Evolutionary conservation across 805 yeast species (phyloP).

Genomic region (Candida manassasensis): DNA sequence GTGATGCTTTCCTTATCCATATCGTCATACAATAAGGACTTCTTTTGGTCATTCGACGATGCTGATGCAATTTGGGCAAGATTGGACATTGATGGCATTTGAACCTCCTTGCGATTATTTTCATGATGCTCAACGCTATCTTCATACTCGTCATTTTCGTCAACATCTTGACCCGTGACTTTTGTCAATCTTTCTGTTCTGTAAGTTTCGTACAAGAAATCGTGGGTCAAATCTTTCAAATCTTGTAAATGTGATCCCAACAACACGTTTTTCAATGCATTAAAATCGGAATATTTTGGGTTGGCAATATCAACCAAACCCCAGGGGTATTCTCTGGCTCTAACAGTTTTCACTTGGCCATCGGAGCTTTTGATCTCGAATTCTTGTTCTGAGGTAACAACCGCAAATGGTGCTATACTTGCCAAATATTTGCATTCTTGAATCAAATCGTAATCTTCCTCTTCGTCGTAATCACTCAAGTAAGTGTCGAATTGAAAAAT

Average conservation of each 20-base stretch:
- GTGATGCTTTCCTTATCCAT: constrained; percentile 14
- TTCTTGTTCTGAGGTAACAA: constrained; percentile 60
- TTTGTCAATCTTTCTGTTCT: constrained; percentile 71
- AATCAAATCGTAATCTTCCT: constrained; percentile 70
- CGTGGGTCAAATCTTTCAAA: constrained; percentile 76
- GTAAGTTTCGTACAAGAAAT: constrained; percentile 69
- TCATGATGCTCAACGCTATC: constrained; percentile 21
- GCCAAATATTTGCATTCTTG: constrained; percentile 64
- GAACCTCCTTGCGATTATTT: constrained; percentile 6
- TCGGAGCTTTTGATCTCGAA: constrained; percentile 38
- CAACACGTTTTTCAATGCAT: constrained; percentile 59
- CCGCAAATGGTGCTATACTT: constrained; percentile 70
- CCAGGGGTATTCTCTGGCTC: constrained; percentile 75
- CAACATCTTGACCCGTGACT: constrained; percentile 41
- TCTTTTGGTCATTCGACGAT: constrained; percentile 19
- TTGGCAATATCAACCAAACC: constrained; percentile 56
- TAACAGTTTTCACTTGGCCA: constrained; percentile 42
- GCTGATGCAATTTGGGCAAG: constrained; percentile 44
- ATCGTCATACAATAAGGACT: constrained; percentile 35
- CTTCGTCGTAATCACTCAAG: constrained; percentile 52
- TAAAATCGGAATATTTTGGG: constrained; percentile 49
- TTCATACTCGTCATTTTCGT: constrained; percentile 20
- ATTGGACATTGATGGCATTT: constrained; percentile 56
- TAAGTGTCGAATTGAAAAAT: constrained; percentile 64
- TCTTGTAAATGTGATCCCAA: constrained; percentile 83